phyloP scores from a whole-genome alignment of 352 stramenopile species.

The Pythium plurisporium region DNA sequence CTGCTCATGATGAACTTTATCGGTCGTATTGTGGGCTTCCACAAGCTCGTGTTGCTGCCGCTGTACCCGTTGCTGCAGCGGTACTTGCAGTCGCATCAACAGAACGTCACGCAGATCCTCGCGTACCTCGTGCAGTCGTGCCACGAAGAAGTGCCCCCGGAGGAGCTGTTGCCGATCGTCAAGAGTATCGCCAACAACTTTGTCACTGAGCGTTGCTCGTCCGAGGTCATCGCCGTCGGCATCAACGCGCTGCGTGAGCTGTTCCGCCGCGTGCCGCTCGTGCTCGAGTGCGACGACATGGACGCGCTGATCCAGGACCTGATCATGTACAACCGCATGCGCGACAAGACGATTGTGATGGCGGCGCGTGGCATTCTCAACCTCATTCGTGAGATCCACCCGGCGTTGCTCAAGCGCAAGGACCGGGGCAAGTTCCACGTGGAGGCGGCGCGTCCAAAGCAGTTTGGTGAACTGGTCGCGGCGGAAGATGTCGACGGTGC shows the following conservation, averaged over 20 bases:
- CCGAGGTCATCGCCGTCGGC: conserved; percentile 96
- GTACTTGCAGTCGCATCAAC: conserved; percentile 85
- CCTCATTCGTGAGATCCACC: conserved; percentile 95
- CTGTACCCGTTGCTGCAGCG: conserved; percentile 97
- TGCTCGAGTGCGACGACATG: conserved; percentile 92
- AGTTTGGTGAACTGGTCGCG: conserved; percentile 89
- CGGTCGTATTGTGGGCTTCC: conserved; percentile 94
- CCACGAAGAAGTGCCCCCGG: conserved; percentile 96
- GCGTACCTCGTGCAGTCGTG: conserved; percentile 97
- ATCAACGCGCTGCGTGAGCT: conserved; percentile 97
- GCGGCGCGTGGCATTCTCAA: conserved; percentile 95
- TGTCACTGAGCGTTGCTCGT: conserved; percentile 94
- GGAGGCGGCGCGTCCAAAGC: conserved; percentile 77
- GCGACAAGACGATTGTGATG: conserved; percentile 97
- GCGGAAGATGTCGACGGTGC: conserved; percentile 93
- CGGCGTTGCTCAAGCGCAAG: conserved; percentile 94
- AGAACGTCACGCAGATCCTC: conserved; percentile 93
- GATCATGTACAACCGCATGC: conserved; percentile 94
- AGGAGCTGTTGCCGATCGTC: conserved; percentile 95
- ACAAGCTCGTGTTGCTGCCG: conserved; percentile 95
- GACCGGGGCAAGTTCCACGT: conserved; percentile 93
- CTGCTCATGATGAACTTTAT: conserved; percentile 99
- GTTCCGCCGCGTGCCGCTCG: conserved; percentile 90
- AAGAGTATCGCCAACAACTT: conserved; percentile 99
- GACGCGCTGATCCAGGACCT: conserved; percentile 91